A percentile compares a stretch with the other conserved stretches of the same genome.
Conservation (phyloP, 306 rosid species). For the Lithocarpus polystachyus region DNA sequence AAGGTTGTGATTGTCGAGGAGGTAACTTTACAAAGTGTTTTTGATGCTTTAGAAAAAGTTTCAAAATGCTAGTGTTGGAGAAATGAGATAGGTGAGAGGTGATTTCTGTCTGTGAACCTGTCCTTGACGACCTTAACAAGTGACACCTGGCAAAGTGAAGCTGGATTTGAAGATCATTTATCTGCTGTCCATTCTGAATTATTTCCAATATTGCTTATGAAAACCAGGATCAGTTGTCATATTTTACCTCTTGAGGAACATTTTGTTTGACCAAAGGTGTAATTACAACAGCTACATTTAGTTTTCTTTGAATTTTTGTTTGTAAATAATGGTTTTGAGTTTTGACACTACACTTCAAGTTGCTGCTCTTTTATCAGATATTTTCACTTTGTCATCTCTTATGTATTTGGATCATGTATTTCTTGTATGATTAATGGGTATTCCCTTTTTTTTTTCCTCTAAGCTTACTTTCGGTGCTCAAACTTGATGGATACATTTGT, state of each 20-base stretch:
- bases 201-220: background rate
- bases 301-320: background rate
- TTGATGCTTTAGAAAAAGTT: conserved; percentile 61
- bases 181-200: conserved; percentile 2
- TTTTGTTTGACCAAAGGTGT: background rate
- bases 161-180: conserved; percentile 12
- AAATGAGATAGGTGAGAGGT: conserved; percentile 1
- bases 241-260: background rate
- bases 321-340: background rate
- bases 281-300: background rate
- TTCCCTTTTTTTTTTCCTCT: too few relatives aligned
- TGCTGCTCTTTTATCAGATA: background rate
- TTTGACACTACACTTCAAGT: background rate
- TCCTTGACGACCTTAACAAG: background rate
- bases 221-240: background rate
- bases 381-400: background rate
- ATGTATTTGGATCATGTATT: too few relatives aligned
- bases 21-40: conserved; percentile 61
- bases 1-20: conserved; percentile 84
- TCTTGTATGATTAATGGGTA: too few relatives aligned
- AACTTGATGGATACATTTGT: too few relatives aligned
- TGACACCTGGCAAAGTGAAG: conserved; percentile 9
- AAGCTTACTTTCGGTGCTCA: too few relatives aligned
- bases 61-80: conserved; percentile 39
- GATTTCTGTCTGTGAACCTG: conserved; percentile 6